Evolutionary conservation across 441 rosid genomes (phyloP).

Genomic region (Aquilaria agallochum): DNA sequence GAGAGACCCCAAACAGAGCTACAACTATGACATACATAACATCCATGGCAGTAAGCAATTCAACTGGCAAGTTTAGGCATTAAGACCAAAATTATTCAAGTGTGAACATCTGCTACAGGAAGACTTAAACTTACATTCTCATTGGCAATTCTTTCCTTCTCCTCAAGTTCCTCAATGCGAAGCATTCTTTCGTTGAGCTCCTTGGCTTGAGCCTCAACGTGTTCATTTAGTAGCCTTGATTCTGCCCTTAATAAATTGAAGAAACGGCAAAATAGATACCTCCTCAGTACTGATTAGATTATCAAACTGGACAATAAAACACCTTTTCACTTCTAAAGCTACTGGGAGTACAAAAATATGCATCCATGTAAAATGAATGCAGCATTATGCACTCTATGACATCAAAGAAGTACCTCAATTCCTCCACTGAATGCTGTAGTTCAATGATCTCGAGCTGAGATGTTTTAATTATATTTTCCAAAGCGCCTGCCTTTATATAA

Average conservation of each 20-base stretch:
- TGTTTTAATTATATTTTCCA: constrained; percentile 88
- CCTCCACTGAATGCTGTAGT: constrained; percentile 67
- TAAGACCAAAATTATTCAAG: background rate
- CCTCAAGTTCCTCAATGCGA: constrained; percentile 76
- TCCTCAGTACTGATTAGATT: constrained; percentile 17
- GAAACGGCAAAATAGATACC: constrained; percentile 21
- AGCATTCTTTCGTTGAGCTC: constrained; percentile 64
- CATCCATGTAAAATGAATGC: background rate
- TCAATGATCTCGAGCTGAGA: constrained; percentile 86
- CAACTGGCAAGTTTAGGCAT: constrained; percentile 3
- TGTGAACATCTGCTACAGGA: too few species aligned
- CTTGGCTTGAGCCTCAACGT: constrained; percentile 64
- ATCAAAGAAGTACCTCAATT: constrained; percentile 53
- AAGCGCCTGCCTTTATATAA: constrained; percentile 69
- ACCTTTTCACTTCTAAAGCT: constrained; percentile 2
- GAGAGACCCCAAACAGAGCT: too few species aligned
- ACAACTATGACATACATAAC: too few species aligned
- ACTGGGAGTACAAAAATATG: background rate
- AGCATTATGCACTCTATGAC: constrained; percentile 6
- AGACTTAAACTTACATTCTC: constrained; percentile 64
- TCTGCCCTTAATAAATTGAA: constrained; percentile 76
- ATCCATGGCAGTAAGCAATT: constrained; percentile 1
- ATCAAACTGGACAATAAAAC: background rate
- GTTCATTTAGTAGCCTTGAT: constrained; percentile 58
- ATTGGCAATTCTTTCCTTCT: constrained; percentile 85